phyloP scores from a whole-genome alignment of 352 stramenopile species.

The Pythium rhizo-oryzae region DNA sequence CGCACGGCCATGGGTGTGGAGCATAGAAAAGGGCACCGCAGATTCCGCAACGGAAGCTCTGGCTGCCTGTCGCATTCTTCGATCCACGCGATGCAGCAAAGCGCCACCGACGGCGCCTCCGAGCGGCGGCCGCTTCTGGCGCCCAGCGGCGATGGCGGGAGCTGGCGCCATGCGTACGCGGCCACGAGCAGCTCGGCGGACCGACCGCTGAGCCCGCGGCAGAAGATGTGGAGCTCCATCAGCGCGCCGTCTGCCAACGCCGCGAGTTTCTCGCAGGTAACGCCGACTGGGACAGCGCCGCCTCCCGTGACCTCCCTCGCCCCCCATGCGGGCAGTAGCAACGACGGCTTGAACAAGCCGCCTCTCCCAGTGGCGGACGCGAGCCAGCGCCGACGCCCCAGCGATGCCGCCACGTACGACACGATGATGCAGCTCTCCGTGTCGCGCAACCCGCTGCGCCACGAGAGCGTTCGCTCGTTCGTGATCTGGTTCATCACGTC shows the following conservation, averaged over 20 bases:
- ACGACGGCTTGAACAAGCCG: neutral
- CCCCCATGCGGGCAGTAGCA: neutral
- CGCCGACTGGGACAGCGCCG: neutral
- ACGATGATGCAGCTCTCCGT: constrained; percentile 64
- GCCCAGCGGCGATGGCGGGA: neutral
- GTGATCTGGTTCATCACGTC: constrained; percentile 55
- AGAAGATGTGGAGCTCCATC: constrained; percentile 25
- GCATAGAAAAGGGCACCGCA: neutral
- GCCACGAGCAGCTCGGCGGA: constrained; percentile 4
- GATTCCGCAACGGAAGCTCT: neutral
- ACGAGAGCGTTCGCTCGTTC: constrained; percentile 42
- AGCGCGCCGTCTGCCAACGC: neutral
- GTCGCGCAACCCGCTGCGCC: constrained; percentile 55
- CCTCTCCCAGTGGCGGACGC: neutral
- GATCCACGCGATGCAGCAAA: constrained; percentile 1
- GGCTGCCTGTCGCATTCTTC: neutral
- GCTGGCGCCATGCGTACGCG: constrained; percentile 17
- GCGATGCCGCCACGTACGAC: constrained; percentile 49
- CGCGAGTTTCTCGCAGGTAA: constrained; percentile 6
- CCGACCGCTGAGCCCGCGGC: constrained; percentile 11
- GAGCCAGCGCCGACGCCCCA: constrained; percentile 31
- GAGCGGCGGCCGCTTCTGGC: constrained; percentile 27
- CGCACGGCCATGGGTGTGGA: neutral
- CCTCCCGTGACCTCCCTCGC: no score
- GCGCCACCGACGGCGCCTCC: constrained; percentile 7